Evolutionary conservation across 176 grass and related monocot genomes (phyloP).

Genomic region (Oryza meridionalis): DNA sequence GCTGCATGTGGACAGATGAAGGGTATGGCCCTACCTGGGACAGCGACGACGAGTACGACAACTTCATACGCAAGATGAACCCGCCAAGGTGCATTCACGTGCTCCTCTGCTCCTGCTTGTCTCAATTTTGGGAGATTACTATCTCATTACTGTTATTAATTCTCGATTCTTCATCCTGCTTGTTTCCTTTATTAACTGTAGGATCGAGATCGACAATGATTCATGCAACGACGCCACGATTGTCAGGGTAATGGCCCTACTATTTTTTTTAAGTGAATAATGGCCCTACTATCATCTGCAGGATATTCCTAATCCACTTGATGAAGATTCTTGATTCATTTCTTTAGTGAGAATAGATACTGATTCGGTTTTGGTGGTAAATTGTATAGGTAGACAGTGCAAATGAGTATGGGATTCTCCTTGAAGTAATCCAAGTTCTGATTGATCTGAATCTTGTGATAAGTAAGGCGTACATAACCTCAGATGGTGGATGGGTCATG

Average conservation of each 20-base stretch:
- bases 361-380: not conserved
- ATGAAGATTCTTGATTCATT: not conserved
- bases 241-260: slow-evolving; percentile 55
- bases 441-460: slow-evolving; percentile 81
- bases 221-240: slow-evolving; percentile 57
- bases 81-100: slow-evolving; percentile 64
- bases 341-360: not conserved
- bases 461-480: slow-evolving; percentile 78
- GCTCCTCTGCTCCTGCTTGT: not conserved
- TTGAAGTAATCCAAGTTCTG: slow-evolving; percentile 80
- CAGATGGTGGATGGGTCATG: slow-evolving; percentile 88
- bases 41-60: slow-evolving; percentile 88
- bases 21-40: slow-evolving; percentile 62
- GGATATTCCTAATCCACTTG: not conserved
- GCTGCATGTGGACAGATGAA: slow-evolving; percentile 66
- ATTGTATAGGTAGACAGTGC: slow-evolving; percentile 62
- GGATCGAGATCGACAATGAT: slow-evolving; percentile 75
- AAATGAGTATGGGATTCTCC: slow-evolving; percentile 78
- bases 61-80: slow-evolving; percentile 90
- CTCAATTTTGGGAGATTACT: not conserved
- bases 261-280: slow-evolving; percentile 22
- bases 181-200: slow-evolving; percentile 30
- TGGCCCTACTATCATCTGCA: not conserved
- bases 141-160: not conserved
- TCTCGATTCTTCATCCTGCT: slow-evolving; percentile 19